Base-by-base conservation (phyloP, 441 rosid species). In the Populus tomentosa region DNA sequence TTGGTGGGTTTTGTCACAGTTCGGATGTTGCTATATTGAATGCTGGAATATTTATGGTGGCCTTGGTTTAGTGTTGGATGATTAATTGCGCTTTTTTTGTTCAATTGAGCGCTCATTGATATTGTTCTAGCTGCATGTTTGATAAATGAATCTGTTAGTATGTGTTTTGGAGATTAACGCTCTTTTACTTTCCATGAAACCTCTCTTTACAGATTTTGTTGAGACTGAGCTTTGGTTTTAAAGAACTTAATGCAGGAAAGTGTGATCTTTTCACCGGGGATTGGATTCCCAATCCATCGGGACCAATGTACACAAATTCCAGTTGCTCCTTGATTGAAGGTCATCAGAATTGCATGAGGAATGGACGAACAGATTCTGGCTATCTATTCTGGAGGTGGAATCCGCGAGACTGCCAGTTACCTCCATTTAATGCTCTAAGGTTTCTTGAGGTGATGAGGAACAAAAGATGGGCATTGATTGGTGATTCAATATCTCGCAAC, bases 401-500 rank as follows among this genome's bases (percentile, higher is more conserved):
- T 9, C 98, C 99, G 0, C 86, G 83, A 42, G 84, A 86, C 21
- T 95, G 98, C 69, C 74, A 84, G 75, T 83, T 95, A 82, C 93
- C 97, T 75, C 88, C 80, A 2, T 95, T 93, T 50, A 85, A 89
- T 82, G 88, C 94, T 50, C 76, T 36, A 61, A 86, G 78, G 65
- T 90, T 94, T 84, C 95, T 94, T 16, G 85, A 84, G 68, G 82
- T 89, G 76, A 94, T 91, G 98, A 92, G 92, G 69, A 79, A 89
- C 64, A 94, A 92, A 83, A 79, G 86, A 18, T 91, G 94, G 98
- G 97, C 90, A 10, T 77, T 94, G 67, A 86, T 94, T 32, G 98
- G 98, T 38, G 98, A 94, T 82, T 94, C 98, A 1, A 94, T 94
- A 74, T 93, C 97, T 40, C 97, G 98, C 65, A 94, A 94, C 89